Percentiles rank a stretch among this genome's conserved stretches.
These are phyloP conservation scores for Saturnispora hagleri DNA, from an alignment of 805 yeast genomes.

Conservation along the genomic window DNA sequence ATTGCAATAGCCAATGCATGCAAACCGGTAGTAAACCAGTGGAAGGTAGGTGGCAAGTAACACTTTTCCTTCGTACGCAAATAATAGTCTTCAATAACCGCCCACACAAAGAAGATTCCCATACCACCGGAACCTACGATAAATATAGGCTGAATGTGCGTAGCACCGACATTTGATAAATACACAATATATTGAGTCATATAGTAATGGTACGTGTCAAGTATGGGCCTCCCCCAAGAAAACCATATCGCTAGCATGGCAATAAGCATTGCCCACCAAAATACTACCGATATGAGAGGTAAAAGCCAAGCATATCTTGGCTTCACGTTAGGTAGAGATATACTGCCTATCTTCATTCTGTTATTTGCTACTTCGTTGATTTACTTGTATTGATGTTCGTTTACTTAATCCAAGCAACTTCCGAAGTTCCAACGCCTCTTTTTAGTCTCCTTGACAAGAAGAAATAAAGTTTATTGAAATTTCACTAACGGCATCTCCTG, in stretches of 20 bases:
- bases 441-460: neutral
- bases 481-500: neutral
- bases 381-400: neutral
- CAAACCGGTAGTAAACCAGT: conserved; percentile 14
- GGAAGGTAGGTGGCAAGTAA: conserved; percentile 39
- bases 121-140: conserved; percentile 71
- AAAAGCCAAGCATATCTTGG: conserved; percentile 29
- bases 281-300: conserved; percentile 57
- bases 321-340: conserved; percentile 18
- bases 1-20: conserved; percentile 20
- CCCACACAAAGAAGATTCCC: conserved; percentile 61
- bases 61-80: conserved; percentile 46
- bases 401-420: neutral
- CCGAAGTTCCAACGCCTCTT: neutral
- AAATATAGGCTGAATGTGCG: conserved; percentile 75
- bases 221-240: conserved; percentile 67
- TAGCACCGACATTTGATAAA: conserved; percentile 83
- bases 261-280: conserved; percentile 89
- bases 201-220: conserved; percentile 44
- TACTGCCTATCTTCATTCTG: conserved; percentile 11
- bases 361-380: neutral
- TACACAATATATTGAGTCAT: conserved; percentile 38
- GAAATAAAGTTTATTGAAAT: neutral
- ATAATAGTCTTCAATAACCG: conserved; percentile 52
- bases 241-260: conserved; percentile 76